Conservation (phyloP, 139 green algal genomes). For the Chlorella sp. region DNA sequence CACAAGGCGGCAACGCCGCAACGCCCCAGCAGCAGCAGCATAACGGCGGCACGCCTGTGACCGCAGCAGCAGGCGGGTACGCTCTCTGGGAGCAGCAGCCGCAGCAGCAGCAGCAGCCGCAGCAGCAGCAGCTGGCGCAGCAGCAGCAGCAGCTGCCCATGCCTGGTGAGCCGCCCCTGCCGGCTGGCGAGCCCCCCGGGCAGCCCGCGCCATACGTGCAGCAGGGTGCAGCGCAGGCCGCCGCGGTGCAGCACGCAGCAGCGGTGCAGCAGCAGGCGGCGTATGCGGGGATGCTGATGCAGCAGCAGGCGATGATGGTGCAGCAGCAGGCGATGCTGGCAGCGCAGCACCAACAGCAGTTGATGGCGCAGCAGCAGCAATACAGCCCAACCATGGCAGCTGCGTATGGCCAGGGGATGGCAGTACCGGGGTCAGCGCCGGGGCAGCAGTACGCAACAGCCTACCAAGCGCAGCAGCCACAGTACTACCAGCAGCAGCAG, state of each 20-base stretch:
- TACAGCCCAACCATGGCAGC: neutral
- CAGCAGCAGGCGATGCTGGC: neutral
- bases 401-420: neutral
- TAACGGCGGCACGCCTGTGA: neutral
- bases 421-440: neutral
- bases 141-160: constrained; percentile 1
- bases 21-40: neutral
- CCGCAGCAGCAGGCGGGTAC: neutral
- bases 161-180: too few relatives aligned
- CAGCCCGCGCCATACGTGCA: too few relatives aligned
- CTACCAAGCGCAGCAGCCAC: neutral
- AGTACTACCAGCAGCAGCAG: neutral
- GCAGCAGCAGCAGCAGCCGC: too few relatives aligned
- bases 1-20: neutral
- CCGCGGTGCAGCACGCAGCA: neutral
- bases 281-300: neutral
- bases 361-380: neutral
- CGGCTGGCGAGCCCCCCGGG: too few relatives aligned
- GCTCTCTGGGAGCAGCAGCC: neutral
- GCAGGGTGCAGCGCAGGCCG: neutral
- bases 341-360: neutral
- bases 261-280: neutral
- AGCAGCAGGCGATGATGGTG: neutral
- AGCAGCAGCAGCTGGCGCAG: constrained; percentile 15
- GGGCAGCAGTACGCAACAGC: neutral